Percentiles rank a stretch among this genome's conserved stretches.
Conservation (phyloP, 225 moss, liverwort and hornwort genomes). For the Sphagnum contortum region DNA sequence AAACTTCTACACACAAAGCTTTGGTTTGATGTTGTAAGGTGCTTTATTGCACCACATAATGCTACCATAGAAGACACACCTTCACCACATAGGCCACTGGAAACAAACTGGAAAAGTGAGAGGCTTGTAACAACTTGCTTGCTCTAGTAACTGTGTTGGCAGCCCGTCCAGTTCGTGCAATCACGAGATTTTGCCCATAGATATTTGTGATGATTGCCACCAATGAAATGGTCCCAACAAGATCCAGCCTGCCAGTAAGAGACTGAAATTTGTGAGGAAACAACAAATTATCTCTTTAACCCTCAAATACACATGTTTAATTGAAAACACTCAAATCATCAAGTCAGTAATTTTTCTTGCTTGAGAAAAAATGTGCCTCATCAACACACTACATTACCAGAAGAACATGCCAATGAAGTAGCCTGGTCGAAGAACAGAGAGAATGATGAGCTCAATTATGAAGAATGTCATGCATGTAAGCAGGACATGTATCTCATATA, state of each 20-base stretch:
- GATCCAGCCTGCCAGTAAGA: slow-evolving; percentile 62
- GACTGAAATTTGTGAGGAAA: no score
- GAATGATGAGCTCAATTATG: slow-evolving; percentile 45
- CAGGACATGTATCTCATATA: slow-evolving; percentile 55
- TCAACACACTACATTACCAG: slow-evolving; percentile 32
- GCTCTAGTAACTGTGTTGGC: slow-evolving; percentile 65
- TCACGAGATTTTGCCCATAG: slow-evolving; percentile 62
- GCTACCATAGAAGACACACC: slow-evolving; percentile 15
- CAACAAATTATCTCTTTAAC: no score
- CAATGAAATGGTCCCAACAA: slow-evolving; percentile 74
- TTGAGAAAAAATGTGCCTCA: no score
- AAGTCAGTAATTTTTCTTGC: no score
- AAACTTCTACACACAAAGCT: no score
- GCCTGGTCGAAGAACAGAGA: slow-evolving; percentile 64
- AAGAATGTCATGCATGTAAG: slow-evolving; percentile 66
- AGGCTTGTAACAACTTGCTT: slow-evolving; percentile 81
- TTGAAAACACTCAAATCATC: no score
- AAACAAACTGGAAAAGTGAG: slow-evolving; percentile 44
- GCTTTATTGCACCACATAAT: no score
- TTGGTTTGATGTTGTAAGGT: no score
- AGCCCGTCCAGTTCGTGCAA: slow-evolving; percentile 76
- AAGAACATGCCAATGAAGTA: slow-evolving; percentile 89
- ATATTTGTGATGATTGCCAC: slow-evolving; percentile 57
- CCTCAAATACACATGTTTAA: no score
- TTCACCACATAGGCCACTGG: slow-evolving; percentile 48